A percentile compares a stretch with the other conserved stretches of the same genome.
These are phyloP conservation scores for Triticum dicoccoides DNA, from an alignment of 176 grass and related monocot species.

Conservation along the genomic window DNA sequence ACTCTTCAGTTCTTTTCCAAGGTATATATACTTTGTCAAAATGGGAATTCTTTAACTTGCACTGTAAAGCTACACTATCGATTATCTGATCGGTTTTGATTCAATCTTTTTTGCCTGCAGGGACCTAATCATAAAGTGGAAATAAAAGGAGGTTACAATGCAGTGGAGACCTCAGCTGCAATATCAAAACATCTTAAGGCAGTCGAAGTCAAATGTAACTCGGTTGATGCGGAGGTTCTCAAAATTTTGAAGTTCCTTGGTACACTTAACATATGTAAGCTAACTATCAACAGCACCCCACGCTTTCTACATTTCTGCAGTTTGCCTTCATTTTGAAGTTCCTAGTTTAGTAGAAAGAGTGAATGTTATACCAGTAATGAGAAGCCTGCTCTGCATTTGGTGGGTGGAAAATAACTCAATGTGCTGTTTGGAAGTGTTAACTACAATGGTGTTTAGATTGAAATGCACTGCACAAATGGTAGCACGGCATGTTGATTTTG, in stretches of 20 bases:
- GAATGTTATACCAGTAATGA: neutral
- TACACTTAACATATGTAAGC: constrained; percentile 24
- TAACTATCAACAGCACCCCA: neutral
- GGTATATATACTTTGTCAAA: neutral
- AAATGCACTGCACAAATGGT: neutral
- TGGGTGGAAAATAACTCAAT: neutral
- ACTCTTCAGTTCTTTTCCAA: constrained; percentile 19
- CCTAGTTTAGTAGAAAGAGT: neutral
- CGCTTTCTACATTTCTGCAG: neutral
- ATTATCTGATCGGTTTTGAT: neutral
- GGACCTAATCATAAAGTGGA: neutral
- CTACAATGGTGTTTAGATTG: neutral
- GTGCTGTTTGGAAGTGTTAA: neutral
- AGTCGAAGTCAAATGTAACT: constrained; percentile 16
- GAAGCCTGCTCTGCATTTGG: neutral
- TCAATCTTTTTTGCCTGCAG: neutral
- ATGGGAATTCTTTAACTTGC: neutral
- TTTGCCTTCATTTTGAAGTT: neutral
- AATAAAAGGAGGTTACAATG: neutral
- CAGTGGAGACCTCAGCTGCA: neutral
- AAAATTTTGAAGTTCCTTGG: constrained; percentile 2
- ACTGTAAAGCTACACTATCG: neutral
- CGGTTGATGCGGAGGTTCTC: neutral
- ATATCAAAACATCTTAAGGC: constrained; percentile 20
- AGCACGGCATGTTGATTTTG: neutral